phyloP scores from a whole-genome alignment of 2,329 filamentous ascomycete genomes.

The Sporothrix euskadiensis region DNA sequence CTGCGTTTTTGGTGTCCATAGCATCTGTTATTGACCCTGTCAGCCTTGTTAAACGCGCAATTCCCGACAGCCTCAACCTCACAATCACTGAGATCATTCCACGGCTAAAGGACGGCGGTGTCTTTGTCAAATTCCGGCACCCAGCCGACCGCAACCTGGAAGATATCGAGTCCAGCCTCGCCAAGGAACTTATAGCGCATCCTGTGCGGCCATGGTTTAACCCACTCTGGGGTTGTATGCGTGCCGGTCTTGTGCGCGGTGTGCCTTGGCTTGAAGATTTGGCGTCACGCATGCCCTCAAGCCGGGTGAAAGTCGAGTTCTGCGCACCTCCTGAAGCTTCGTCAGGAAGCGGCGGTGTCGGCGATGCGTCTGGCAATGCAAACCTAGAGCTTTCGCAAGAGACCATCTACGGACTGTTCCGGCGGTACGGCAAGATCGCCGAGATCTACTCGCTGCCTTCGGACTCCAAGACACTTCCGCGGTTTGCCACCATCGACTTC shows the following conservation, averaged over 20 bases:
- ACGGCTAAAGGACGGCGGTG: conserved; percentile 85
- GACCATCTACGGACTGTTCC: conserved; percentile 80
- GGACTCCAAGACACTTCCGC: conserved; percentile 82
- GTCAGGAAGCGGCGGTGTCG: conserved; percentile 20
- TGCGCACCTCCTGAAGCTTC: conserved; percentile 61
- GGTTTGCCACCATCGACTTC: conserved; percentile 79
- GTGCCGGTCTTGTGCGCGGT: conserved; percentile 73
- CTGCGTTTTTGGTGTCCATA: conserved; percentile 1
- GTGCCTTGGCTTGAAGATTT: conserved; percentile 94
- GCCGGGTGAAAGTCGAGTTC: conserved; percentile 79
- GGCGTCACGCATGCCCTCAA: conserved; percentile 71
- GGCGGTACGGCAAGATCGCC: conserved; percentile 84
- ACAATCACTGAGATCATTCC: conserved; percentile 80
- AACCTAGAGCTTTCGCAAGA: conserved; percentile 83
- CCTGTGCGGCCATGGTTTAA: conserved; percentile 89
- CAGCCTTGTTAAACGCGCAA: conserved; percentile 59
- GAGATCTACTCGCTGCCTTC: conserved; percentile 81
- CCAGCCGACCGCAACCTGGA: conserved; percentile 43
- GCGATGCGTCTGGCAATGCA: conserved; percentile 53
- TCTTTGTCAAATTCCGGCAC: conserved; percentile 81
- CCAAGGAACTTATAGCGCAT: conserved; percentile 64
- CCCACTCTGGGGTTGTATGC: conserved; percentile 67
- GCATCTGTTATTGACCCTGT: conserved; percentile 48
- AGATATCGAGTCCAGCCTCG: conserved; percentile 55
- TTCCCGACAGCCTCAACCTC: conserved; percentile 62